Base-by-base conservation (phyloP, 2,329 filamentous ascomycete species). In the Colletotrichum coccodes region DNA sequence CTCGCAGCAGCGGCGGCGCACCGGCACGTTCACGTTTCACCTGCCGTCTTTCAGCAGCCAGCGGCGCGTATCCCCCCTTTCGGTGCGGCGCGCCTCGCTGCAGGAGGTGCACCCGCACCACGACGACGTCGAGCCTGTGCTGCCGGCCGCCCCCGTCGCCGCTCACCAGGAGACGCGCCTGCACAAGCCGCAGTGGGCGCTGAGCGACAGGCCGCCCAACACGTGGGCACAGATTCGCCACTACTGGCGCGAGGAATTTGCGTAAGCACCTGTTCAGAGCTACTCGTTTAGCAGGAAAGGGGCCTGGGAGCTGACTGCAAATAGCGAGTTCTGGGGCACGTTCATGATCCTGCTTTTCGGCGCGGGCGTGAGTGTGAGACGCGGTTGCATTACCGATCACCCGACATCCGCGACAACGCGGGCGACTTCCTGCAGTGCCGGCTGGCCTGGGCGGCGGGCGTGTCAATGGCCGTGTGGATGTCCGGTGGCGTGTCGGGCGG, bases 401-500 rank as follows among this genome's bases (percentile, higher is more conserved):
- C 61, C 26, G 61, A 66, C 36, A 69, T 69, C 34, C 53, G 66
- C 32, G 56, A 59, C 6, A 69, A 69, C 28, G 66, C 66, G 6
- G 66, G 66, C 11, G 66, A 60, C 40, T 69, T 65, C 47, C 36
- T 69, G 34, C 66, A 69, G 49, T 69, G 66, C 49, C 66, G 66
- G 7, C 54, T 69, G 3, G 66, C 66, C 6, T 69, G 66, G 66
- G 66, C 66, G 3, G 66, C 66, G 4, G 66, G 66, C 40, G 66
- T 69, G 3, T 46, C 61, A 2, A 54, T 69, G 61, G 66, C 66
- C 32, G 66, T 47, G 21, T 69, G 66, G 66, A 69, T 69, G 61
- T 47, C 66, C 0, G 75, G 75, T 3, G 75, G 76, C 28, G 73
- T 77, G 0, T 76, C 75, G 0, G 76, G 75, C 2, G 76, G 75